phyloP scores from a whole-genome alignment of 768 basidiomycete species.

The Leccinum pellstonianum region DNA sequence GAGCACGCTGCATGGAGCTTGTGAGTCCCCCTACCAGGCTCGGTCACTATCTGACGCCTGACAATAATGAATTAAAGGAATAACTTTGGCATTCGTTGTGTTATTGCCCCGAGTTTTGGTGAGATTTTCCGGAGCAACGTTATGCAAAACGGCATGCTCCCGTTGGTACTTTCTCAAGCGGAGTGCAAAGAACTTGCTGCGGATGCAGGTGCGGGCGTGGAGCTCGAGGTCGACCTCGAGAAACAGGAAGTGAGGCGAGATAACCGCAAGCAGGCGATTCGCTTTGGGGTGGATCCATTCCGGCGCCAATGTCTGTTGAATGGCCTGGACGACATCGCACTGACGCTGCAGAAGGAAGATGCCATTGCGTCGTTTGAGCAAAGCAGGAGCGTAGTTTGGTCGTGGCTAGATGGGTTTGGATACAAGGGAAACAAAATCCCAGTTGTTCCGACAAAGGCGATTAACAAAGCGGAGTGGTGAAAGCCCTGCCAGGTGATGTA shows the following conservation, averaged over 20 bases:
- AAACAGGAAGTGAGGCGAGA: constrained; percentile 72
- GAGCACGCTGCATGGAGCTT: constrained; percentile 90
- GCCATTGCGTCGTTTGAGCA: constrained; percentile 81
- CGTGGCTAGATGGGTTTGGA: constrained; percentile 96
- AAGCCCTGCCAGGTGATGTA: not conserved
- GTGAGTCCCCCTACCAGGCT: constrained; percentile 41
- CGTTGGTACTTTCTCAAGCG: constrained; percentile 64
- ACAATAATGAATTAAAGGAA: constrained; percentile 42
- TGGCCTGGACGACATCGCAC: constrained; percentile 93
- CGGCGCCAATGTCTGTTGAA: constrained; percentile 91
- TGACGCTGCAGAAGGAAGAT: constrained; percentile 80
- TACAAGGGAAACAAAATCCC: constrained; percentile 81
- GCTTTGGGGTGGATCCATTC: constrained; percentile 87
- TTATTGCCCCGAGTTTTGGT: constrained; percentile 87
- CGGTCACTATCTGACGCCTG: not conserved
- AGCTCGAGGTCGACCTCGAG: constrained; percentile 84
- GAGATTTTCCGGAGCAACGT: constrained; percentile 89
- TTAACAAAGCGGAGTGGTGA: constrained; percentile 73
- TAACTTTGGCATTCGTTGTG: constrained; percentile 86
- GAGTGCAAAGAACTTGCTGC: constrained; percentile 70
- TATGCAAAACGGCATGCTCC: constrained; percentile 94
- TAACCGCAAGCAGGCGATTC: constrained; percentile 69
- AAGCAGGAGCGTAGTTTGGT: constrained; percentile 75
- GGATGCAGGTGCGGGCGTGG: constrained; percentile 73
- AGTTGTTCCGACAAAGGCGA: constrained; percentile 39